phyloP scores from a whole-genome alignment of 2,329 filamentous ascomycete species.

The Pseudogymnoascus sp. region DNA sequence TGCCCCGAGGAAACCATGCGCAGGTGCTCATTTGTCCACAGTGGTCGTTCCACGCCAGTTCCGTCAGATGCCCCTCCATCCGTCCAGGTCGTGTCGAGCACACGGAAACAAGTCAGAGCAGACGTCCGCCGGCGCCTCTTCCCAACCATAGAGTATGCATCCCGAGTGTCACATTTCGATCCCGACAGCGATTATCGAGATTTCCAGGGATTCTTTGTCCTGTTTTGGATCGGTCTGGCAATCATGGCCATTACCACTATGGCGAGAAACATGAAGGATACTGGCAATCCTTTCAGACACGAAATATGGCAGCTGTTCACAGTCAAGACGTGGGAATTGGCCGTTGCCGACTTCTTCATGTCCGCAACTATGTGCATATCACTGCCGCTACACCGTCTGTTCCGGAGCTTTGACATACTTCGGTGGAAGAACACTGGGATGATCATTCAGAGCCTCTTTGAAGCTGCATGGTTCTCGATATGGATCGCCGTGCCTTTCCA shows the following conservation, averaged over 20 bases:
- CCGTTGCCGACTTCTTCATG: conserved; percentile 78
- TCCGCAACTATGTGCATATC: conserved; percentile 65
- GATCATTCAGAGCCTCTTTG: conserved; percentile 74
- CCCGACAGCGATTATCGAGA: conserved; percentile 85
- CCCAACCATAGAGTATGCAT: conserved; percentile 84
- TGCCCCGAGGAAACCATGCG: neutral
- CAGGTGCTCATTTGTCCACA: conserved; percentile 31
- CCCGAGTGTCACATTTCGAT: conserved; percentile 92
- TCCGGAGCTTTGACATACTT: conserved; percentile 49
- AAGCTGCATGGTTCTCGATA: conserved; percentile 68
- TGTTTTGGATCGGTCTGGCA: conserved; percentile 95
- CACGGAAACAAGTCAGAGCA: conserved; percentile 74
- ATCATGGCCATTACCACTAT: conserved; percentile 97
- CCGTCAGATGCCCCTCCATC: conserved; percentile 91
- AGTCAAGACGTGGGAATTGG: conserved; percentile 82
- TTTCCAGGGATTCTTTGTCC: conserved; percentile 94
- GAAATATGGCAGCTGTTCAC: conserved; percentile 86
- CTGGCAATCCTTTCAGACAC: conserved; percentile 75
- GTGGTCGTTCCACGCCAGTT: conserved; percentile 76
- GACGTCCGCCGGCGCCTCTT: conserved; percentile 80
- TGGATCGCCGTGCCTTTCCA: conserved; percentile 84
- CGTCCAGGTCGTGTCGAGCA: conserved; percentile 75
- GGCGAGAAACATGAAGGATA: conserved; percentile 88
- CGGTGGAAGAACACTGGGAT: conserved; percentile 76
- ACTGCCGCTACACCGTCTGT: conserved; percentile 66